Evolutionary conservation across 768 basidiomycete genomes (phyloP).

Genomic region (Leucogyrophana mollusca): DNA sequence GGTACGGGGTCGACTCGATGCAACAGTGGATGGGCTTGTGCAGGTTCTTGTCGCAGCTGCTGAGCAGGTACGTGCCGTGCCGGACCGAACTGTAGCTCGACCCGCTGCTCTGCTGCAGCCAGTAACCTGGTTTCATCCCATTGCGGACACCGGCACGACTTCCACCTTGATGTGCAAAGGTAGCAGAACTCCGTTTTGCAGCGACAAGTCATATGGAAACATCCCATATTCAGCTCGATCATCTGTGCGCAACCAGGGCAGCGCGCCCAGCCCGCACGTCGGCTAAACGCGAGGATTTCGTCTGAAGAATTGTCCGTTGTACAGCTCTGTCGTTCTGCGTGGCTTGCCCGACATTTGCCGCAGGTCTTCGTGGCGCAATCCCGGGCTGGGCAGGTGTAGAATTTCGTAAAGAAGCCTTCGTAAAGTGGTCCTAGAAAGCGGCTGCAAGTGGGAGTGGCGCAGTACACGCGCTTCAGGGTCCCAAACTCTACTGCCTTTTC

Average conservation of each 20-base stretch:
- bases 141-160: slow-evolving; percentile 59
- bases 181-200: slow-evolving; percentile 42
- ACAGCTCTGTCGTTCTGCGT: slow-evolving; percentile 26
- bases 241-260: slow-evolving; percentile 39
- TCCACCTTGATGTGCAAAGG: slow-evolving; percentile 57
- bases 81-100: slow-evolving; percentile 37
- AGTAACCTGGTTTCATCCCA: slow-evolving; percentile 56
- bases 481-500: slow-evolving; percentile 29
- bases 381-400: slow-evolving; percentile 19
- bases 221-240: slow-evolving; percentile 37
- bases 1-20: background rate
- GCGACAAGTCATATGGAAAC: slow-evolving; percentile 41
- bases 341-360: slow-evolving; percentile 19
- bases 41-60: slow-evolving; percentile 11
- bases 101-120: slow-evolving; percentile 43
- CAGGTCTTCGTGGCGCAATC: slow-evolving; percentile 21
- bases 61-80: slow-evolving; percentile 28
- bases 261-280: slow-evolving; percentile 31
- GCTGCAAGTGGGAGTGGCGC: slow-evolving; percentile 33
- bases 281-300: slow-evolving; percentile 26
- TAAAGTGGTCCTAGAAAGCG: slow-evolving; percentile 34
- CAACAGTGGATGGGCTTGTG: background rate
- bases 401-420: slow-evolving; percentile 21
- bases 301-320: slow-evolving; percentile 20
- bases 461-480: slow-evolving; percentile 38